phyloP scores from a whole-genome alignment of 805 yeast genomes.

The Cyberlindnera euphorbiiphila region DNA sequence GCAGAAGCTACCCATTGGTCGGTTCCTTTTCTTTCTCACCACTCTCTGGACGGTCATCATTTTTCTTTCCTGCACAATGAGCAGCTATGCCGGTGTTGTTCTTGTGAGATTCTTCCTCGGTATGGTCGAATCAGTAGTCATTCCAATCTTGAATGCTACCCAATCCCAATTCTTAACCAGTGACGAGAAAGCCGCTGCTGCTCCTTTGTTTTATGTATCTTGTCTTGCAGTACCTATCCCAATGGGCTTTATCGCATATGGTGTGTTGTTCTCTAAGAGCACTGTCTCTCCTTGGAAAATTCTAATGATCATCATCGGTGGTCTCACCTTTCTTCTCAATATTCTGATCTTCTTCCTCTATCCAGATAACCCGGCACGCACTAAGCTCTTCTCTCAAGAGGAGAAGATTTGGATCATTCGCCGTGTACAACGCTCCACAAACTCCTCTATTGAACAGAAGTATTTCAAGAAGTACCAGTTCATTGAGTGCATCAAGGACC shows the following conservation, averaged over 20 bases:
- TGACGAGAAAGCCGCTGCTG: constrained; percentile 38
- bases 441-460: constrained; percentile 41
- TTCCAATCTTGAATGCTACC: constrained; percentile 37
- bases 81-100: constrained; percentile 8
- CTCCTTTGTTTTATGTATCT: constrained; percentile 36
- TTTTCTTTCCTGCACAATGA: constrained; percentile 1
- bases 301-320: constrained; percentile 45
- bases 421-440: constrained; percentile 34
- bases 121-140: constrained; percentile 25
- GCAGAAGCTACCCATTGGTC: constrained; percentile 8
- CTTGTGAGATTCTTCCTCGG: constrained; percentile 19
- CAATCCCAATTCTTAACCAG: constrained; percentile 41
- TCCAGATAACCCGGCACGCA: constrained; percentile 47
- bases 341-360: constrained; percentile 32
- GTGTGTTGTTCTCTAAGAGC: constrained; percentile 15
- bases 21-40: constrained; percentile 6
- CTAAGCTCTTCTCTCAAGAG: constrained; percentile 35
- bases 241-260: constrained; percentile 17
- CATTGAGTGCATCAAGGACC: constrained; percentile 41
- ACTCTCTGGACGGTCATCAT: constrained; percentile 14
- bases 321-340: constrained; percentile 37
- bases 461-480: constrained; percentile 39
- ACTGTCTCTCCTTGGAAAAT: constrained; percentile 43
- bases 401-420: constrained; percentile 42
- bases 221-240: constrained; percentile 15